These are phyloP conservation scores for Tolypocladium ophioglossoides DNA, from an alignment of 2,329 filamentous ascomycete species.

Conservation along the genomic window DNA sequence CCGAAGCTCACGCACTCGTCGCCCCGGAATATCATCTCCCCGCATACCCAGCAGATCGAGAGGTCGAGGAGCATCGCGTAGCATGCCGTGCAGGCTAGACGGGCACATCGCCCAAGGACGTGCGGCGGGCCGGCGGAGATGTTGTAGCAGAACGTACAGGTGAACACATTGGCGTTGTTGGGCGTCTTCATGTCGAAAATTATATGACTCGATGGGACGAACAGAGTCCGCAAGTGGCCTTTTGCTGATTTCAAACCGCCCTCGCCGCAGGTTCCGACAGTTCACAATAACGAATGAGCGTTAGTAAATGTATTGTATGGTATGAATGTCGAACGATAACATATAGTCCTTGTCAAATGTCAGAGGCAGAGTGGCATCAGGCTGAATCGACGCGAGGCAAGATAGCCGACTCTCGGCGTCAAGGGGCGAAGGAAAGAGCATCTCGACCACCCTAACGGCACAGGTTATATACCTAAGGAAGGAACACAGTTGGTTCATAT, in stretches of 20 bases:
- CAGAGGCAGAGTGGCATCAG: background rate
- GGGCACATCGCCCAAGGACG: conserved; percentile 33
- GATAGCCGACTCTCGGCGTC: background rate
- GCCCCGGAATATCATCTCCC: conserved; percentile 40
- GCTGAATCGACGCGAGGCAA: background rate
- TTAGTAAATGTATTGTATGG: background rate
- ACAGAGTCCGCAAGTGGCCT: too few species aligned
- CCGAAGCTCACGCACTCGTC: conserved; percentile 48
- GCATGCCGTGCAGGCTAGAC: conserved; percentile 39
- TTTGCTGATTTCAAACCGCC: background rate
- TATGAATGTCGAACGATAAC: background rate
- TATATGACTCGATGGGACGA: background rate
- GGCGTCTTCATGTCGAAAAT: background rate
- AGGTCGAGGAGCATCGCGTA: conserved; percentile 37
- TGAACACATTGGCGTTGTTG: conserved; percentile 22
- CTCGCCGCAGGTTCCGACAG: background rate
- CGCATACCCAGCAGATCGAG: conserved; percentile 47
- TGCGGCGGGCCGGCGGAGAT: conserved; percentile 23
- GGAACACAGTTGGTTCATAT: background rate
- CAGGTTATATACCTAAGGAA: background rate
- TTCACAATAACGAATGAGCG: background rate
- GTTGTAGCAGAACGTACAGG: conserved; percentile 46
- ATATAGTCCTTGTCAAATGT: background rate
- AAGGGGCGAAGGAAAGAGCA: background rate
- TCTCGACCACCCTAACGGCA: background rate